Percentiles rank a stretch among this genome's conserved stretches.
phyloP scores from a whole-genome alignment of 192 early-diverging fungal genomes.

The Coemansia reversa region DNA sequence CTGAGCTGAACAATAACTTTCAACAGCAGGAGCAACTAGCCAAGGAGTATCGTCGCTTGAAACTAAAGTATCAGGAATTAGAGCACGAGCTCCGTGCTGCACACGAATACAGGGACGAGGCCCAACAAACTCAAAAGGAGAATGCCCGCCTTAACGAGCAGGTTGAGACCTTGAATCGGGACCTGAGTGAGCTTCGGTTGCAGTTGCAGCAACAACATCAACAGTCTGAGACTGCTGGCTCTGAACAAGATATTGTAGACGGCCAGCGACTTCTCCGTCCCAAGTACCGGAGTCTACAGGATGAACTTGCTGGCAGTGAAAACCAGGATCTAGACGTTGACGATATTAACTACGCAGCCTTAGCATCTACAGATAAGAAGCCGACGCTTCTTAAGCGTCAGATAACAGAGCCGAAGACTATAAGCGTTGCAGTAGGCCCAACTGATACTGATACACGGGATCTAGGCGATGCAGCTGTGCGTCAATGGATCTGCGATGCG shows the following conservation, averaged over 20 bases:
- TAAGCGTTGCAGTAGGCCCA: conserved; percentile 14
- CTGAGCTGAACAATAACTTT: conserved; percentile 20
- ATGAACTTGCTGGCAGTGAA: conserved; percentile 37
- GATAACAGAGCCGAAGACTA: conserved; percentile 3
- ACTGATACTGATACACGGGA: conserved; percentile 19
- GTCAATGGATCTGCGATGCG: conserved; percentile 28
- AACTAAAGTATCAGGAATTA: conserved; percentile 29
- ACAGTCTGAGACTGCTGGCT: not conserved
- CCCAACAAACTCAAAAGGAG: conserved; percentile 14
- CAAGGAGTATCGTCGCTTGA: conserved; percentile 31
- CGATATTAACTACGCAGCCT: conserved; percentile 10
- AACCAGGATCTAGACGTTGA: conserved; percentile 31
- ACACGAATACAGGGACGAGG: conserved; percentile 29
- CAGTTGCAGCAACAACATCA: conserved; percentile 13
- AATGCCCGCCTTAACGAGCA: conserved; percentile 30
- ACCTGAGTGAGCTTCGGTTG: conserved; percentile 36
- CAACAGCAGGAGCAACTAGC: conserved; percentile 29
- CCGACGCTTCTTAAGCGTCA: not conserved
- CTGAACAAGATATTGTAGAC: conserved; percentile 4
- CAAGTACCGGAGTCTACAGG: conserved; percentile 38
- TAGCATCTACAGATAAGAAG: not conserved
- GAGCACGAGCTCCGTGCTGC: conserved; percentile 32
- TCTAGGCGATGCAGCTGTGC: conserved; percentile 24
- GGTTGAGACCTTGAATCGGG: conserved; percentile 27
- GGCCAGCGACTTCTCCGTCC: conserved; percentile 7